phyloP scores from a whole-genome alignment of 768 basidiomycete genomes.

The Mycena leptocephala region DNA sequence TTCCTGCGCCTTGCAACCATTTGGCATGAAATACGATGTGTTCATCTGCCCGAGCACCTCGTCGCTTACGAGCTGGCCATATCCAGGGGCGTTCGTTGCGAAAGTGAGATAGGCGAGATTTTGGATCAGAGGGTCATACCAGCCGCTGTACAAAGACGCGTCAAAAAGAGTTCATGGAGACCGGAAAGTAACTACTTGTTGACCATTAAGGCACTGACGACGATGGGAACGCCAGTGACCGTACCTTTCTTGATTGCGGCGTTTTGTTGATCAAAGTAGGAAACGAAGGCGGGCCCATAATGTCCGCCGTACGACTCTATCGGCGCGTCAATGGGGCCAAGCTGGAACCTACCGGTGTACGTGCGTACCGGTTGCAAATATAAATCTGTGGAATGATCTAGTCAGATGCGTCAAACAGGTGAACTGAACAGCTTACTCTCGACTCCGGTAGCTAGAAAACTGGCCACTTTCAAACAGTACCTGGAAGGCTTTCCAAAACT shows the following conservation, averaged over 20 bases:
- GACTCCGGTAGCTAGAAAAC: slow-evolving; percentile 66
- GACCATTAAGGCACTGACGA: slow-evolving; percentile 76
- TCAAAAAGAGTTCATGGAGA: not conserved
- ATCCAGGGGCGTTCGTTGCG: slow-evolving; percentile 75
- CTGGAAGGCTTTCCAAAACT: slow-evolving; percentile 79
- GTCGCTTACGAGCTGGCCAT: slow-evolving; percentile 72
- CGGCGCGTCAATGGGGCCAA: not conserved
- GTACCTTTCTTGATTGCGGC: slow-evolving; percentile 60
- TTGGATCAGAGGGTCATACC: slow-evolving; percentile 78
- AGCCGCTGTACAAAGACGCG: slow-evolving; percentile 60
- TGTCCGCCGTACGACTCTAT: slow-evolving; percentile 78
- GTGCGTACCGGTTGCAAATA: slow-evolving; percentile 67
- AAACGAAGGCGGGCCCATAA: slow-evolving; percentile 77
- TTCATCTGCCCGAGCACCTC: slow-evolving; percentile 64
- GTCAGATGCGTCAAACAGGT: not conserved
- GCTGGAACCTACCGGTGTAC: not conserved
- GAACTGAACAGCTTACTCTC: slow-evolving; percentile 65
- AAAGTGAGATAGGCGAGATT: slow-evolving; percentile 75
- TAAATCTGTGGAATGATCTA: slow-evolving; percentile 63
- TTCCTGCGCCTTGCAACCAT: slow-evolving; percentile 72
- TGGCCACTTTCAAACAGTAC: slow-evolving; percentile 70
- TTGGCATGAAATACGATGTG: slow-evolving; percentile 60
- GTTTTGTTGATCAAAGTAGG: slow-evolving; percentile 78
- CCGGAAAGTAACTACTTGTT: slow-evolving; percentile 63
- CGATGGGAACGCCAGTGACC: slow-evolving; percentile 65